Conservation (phyloP, 306 rosid species). For the Pyrus bretschneideri region DNA sequence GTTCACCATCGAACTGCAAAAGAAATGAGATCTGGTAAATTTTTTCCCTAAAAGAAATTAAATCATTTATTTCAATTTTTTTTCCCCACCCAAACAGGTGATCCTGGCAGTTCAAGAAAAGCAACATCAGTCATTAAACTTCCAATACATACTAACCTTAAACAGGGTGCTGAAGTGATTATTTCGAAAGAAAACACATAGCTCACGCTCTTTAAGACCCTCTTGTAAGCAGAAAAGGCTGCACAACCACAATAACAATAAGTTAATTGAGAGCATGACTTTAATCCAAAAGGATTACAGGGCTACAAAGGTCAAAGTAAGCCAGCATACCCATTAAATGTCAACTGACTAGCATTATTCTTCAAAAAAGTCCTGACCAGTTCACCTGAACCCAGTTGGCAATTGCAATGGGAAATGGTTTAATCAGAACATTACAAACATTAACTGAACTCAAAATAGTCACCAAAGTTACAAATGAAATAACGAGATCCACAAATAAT, state of each 20-base stretch:
- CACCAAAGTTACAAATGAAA: background rate
- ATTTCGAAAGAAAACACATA: slow-evolving; percentile 93
- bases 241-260: slow-evolving; percentile 25
- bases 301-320: slow-evolving; percentile 1
- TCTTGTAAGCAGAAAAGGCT: slow-evolving; percentile 96
- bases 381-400: slow-evolving; percentile 59
- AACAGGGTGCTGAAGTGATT: slow-evolving; percentile 99
- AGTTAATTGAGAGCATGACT: slow-evolving; percentile 4
- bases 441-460: background rate
- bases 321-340: slow-evolving; percentile 65
- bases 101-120: slow-evolving; percentile 10
- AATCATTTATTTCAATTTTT: background rate
- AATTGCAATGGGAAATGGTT: slow-evolving; percentile 12
- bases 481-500: background rate
- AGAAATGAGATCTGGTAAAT: slow-evolving; percentile 3
- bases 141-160: slow-evolving; percentile 60
- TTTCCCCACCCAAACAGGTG: background rate
- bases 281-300: slow-evolving; percentile 6
- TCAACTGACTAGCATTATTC: slow-evolving; percentile 91
- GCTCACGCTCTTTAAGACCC: slow-evolving; percentile 91
- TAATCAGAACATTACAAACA: slow-evolving; percentile 3
- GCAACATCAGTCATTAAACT: slow-evolving; percentile 9
- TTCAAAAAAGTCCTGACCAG: slow-evolving; percentile 70
- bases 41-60: background rate
- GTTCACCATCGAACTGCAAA: slow-evolving; percentile 70